phyloP scores from a whole-genome alignment of 371 early-diverging fungal species.

The Mucor plumbeus region DNA sequence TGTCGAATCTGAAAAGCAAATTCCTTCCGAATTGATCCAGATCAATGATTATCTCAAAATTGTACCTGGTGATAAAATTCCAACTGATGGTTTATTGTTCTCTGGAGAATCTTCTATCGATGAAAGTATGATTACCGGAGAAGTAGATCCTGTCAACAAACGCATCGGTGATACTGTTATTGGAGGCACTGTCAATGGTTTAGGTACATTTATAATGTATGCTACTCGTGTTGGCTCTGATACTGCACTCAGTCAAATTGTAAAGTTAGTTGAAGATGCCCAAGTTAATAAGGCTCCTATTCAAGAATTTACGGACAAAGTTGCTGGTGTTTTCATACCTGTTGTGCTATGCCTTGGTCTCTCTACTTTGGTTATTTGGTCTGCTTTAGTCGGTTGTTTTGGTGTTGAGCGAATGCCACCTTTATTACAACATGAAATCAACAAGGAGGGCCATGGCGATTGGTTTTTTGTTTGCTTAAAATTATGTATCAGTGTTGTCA shows the following conservation, averaged over 20 bases:
- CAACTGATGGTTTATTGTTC: conserved; percentile 89
- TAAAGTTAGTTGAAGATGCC: conserved; percentile 87
- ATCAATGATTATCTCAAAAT: conserved; percentile 84
- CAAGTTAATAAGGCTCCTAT: conserved; percentile 89
- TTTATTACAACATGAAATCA: conserved; percentile 57
- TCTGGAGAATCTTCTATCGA: conserved; percentile 87
- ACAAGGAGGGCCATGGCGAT: conserved; percentile 59
- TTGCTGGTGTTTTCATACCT: conserved; percentile 93
- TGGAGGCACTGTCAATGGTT: conserved; percentile 93
- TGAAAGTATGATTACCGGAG: conserved; percentile 99
- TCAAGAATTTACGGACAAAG: conserved; percentile 79
- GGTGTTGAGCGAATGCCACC: conserved; percentile 57
- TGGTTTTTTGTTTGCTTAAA: conserved; percentile 84
- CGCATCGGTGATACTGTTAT: conserved; percentile 71
- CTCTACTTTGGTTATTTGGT: conserved; percentile 85
- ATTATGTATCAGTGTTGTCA: conserved; percentile 92
- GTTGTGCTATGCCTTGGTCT: conserved; percentile 71
- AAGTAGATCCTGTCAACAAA: conserved; percentile 91
- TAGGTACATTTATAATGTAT: conserved; percentile 74
- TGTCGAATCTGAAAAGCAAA: conserved; percentile 65
- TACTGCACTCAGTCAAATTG: conserved; percentile 84
- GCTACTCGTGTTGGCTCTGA: conserved; percentile 82
- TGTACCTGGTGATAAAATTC: conserved; percentile 92
- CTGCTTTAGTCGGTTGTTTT: conserved; percentile 55
- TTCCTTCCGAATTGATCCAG: conserved; percentile 88